phyloP scores from a whole-genome alignment of 495 filamentous ascomycete species.

The Aspergillus ostianus region DNA sequence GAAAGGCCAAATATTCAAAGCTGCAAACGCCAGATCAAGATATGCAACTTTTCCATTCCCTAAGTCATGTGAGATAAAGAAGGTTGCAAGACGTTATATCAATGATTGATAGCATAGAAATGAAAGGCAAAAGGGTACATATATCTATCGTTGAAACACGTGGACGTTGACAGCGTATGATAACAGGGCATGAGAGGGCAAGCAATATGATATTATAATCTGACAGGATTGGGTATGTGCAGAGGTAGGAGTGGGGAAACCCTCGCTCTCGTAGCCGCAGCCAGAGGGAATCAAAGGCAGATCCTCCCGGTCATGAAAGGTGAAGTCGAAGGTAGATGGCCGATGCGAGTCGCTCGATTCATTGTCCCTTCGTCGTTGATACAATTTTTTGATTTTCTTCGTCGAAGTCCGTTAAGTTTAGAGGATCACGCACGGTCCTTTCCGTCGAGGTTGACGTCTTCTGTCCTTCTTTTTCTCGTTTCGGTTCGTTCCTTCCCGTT shows the following conservation, averaged over 20 bases:
- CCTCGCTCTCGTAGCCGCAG: not conserved
- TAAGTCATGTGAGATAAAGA: slow-evolving; percentile 1
- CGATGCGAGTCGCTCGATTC: not conserved
- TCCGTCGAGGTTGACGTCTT: slow-evolving; percentile 27
- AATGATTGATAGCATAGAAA: slow-evolving; percentile 9
- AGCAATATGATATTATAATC: slow-evolving; percentile 4
- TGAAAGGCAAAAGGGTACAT: slow-evolving; percentile 16
- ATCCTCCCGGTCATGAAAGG: not conserved
- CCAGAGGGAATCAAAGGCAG: not conserved
- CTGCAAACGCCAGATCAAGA: not conserved
- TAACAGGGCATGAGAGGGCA: slow-evolving; percentile 9
- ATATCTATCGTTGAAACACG: slow-evolving; percentile 24
- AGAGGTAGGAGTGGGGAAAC: slow-evolving; percentile 4
- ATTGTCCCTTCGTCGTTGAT: not conserved
- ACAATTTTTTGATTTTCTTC: slow-evolving; percentile 10
- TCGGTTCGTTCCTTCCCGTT: slow-evolving; percentile 35
- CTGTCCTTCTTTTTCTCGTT: slow-evolving; percentile 34
- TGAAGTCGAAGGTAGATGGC: not conserved
- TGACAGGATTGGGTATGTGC: slow-evolving; percentile 13
- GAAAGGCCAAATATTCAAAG: not conserved
- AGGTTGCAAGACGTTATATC: slow-evolving; percentile 11
- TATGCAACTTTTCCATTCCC: slow-evolving; percentile 17
- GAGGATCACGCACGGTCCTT: slow-evolving; percentile 45
- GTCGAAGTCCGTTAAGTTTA: slow-evolving; percentile 18
- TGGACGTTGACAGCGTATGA: slow-evolving; percentile 24